Percentiles rank a stretch among this genome's conserved stretches.
These are phyloP conservation scores for Volvox reticuliferus DNA, from an alignment of 139 green algal genomes.

Conservation along the genomic window DNA sequence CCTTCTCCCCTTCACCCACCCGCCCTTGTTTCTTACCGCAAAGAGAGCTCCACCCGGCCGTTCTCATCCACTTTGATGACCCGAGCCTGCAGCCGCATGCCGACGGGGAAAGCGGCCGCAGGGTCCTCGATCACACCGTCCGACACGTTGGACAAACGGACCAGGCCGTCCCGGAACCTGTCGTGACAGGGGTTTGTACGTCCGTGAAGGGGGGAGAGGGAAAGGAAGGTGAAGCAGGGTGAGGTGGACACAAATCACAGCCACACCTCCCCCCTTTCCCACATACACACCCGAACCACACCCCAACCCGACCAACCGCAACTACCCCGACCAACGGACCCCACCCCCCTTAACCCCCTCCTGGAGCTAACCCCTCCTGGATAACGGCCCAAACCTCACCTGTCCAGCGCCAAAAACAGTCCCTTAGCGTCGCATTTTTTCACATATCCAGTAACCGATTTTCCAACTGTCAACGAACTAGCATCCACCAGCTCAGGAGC, in stretches of 20 bases:
- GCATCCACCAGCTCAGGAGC: conserved; percentile 24
- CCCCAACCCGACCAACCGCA: too few relatives aligned
- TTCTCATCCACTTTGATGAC: neutral
- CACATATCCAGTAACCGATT: conserved; percentile 74
- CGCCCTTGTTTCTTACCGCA: conserved; percentile 53
- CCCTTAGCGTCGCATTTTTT: conserved; percentile 70
- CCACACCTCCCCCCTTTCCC: too few relatives aligned
- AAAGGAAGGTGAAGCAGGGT: too few relatives aligned
- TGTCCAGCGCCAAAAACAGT: conserved; percentile 67
- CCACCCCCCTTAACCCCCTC: too few relatives aligned
- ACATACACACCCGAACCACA: too few relatives aligned
- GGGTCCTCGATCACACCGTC: conserved; percentile 89
- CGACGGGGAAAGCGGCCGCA: conserved; percentile 79
- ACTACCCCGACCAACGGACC: too few relatives aligned
- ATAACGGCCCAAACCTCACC: neutral
- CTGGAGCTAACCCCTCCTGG: neutral
- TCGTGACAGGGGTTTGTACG: too few relatives aligned
- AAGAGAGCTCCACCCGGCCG: conserved; percentile 75
- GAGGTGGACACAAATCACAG: too few relatives aligned
- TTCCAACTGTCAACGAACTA: neutral
- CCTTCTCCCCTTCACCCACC: neutral
- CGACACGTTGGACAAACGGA: conserved; percentile 87
- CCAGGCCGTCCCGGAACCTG: conserved; percentile 69
- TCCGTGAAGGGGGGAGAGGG: too few relatives aligned
- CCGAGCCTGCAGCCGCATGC: conserved; percentile 69